Base-by-base conservation (phyloP, 257 asterid species). In the Solanum gracilifrons region DNA sequence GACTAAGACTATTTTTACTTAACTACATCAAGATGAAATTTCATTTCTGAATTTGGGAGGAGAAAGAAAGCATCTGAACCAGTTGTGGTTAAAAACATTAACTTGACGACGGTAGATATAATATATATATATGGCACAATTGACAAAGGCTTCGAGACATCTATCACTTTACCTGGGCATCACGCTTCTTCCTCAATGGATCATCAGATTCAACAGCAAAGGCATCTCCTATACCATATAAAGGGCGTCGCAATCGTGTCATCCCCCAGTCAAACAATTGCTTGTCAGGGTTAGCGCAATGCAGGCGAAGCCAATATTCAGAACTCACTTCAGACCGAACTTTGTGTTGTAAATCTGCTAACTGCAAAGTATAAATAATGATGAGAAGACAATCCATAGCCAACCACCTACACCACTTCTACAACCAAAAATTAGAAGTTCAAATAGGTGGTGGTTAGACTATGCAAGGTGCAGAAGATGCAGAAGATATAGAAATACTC, bases 181-280 rank as follows among this genome's bases (percentile, higher is more conserved):
- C 98, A 88, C 99, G 97, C 90, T 97, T 97, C 93, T 93, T 96
- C 96, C 94, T 96, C 92, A 94, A 87, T 36, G 99, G 98, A 86
- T 97, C 99, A 72, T 94, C 99, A 87, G 98, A 87, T 73, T 96
- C 99, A 87, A 92, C 84, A 87, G 98, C 95, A 92, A 97, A 97
- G 31, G 95, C 98, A 92, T 96, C 99, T 74, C 98, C 99, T 68
- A 97, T 94, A 55, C 99, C 99, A 93, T 93, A 96, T 86, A 93
- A 62, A 89, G 99, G 99, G 37, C 94, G 97, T 23, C 91, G 94
- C 85, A 97, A 86, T 86, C 98, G 94, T 96, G 91, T 95, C 99
- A 96, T 97, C 84, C 99, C 99, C 99, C 98, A 97, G 91, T 96
- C 99, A 89, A 97, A 97, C 86, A 97, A 92, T 90, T 96, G 99